Conservation (phyloP, 2,329 filamentous ascomycete genomes). For the Colletotrichum brevisporum region DNA sequence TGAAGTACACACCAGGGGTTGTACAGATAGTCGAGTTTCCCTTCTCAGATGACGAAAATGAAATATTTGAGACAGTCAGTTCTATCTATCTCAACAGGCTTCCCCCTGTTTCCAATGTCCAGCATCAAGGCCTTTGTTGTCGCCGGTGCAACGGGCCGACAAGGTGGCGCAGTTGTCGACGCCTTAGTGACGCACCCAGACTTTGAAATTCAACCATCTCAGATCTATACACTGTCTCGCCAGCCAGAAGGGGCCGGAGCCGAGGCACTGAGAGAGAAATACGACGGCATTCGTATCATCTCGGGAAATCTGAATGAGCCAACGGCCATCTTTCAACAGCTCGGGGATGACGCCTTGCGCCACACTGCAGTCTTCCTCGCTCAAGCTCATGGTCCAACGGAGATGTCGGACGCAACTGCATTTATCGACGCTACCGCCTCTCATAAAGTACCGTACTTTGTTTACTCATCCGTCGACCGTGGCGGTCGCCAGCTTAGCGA, state of each 20-base stretch:
- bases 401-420: conserved; percentile 64
- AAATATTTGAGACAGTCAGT: neutral
- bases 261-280: neutral
- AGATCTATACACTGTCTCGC: conserved; percentile 65
- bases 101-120: neutral
- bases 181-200: conserved; percentile 44
- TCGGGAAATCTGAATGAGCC: neutral
- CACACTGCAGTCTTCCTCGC: conserved; percentile 42
- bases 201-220: conserved; percentile 59
- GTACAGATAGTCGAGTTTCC: neutral
- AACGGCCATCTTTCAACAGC: neutral
- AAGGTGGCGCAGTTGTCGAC: conserved; percentile 48
- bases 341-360: neutral
- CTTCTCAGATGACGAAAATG: neutral
- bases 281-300: neutral
- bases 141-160: conserved; percentile 49
- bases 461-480: conserved; percentile 76
- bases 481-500: conserved; percentile 70
- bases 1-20: too few relatives aligned
- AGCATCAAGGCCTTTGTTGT: conserved; percentile 42
- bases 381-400: conserved; percentile 52
- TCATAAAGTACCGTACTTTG: conserved; percentile 67
- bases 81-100: neutral
- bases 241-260: neutral
- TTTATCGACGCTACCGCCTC: conserved; percentile 66